Evolutionary conservation across 495 filamentous ascomycete species (phyloP), one percentile per base, ranked within the genome.

Genomic region (Bombardia bombarda): DNA sequence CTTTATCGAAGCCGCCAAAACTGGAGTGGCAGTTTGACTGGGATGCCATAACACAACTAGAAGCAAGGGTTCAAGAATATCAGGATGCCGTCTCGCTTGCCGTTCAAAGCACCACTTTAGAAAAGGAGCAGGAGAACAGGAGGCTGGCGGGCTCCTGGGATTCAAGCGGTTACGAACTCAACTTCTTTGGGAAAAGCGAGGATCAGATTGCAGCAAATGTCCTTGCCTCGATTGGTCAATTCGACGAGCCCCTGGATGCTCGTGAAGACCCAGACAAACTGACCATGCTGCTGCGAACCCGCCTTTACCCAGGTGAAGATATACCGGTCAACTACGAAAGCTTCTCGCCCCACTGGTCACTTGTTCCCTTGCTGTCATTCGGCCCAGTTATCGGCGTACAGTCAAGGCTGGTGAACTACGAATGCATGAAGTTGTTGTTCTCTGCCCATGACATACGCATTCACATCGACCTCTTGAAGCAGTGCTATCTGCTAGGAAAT

Each of bases 401-500:
- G 60, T 78, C 86, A 7, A 70, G 73, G 34, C 64, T 95, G 1
- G 72, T 96, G 25, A 88, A 92, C 52, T 74, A 74, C 12, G 81
- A 83, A 12, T 83, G 82, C 45, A 78, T 95, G 47, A 83, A 80
- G 34, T 70, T 92, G 37, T 72, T 96, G 32, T 94, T 96, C 65
- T 78, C 72, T 40, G 69, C 79, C 36, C 83, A 92, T 55, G 62
- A 75, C 1, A 62, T 98, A 8, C 74, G 75, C n/a, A 58, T 77
- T n/a, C 88, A 98, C 57, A 58, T 96, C 4, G 68, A 70, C 9
- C 61, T 95, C 5, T 86, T 93, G 58, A 78, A 77, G 49, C 76
- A 81, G 24, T 95, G 86, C 55, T 86, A 90, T 32, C 73, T 97
- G 4, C 68, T 96, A 4, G 84, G 85, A 2, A 84, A 94, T 55